These are phyloP conservation scores for Coniochaeta sp. DNA, from an alignment of 2,329 filamentous ascomycete genomes.

Conservation along the genomic window DNA sequence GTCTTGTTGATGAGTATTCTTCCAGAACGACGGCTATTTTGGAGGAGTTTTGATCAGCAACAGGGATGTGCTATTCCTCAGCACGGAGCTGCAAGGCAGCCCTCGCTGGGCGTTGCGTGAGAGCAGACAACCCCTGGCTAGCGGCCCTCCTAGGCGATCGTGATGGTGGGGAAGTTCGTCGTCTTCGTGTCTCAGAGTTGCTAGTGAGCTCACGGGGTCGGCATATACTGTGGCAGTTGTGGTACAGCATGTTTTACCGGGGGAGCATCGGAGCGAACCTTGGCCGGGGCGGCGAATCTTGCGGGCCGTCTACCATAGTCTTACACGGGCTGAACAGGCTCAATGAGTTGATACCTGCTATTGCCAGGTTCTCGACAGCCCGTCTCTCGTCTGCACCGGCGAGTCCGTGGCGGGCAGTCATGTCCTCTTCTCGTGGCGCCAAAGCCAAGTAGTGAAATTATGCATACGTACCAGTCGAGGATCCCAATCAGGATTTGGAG, in stretches of 20 bases:
- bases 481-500: background rate
- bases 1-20: conserved; percentile 9
- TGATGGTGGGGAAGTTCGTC: conserved; percentile 4
- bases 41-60: conserved; percentile 28
- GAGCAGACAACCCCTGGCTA: background rate
- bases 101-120: background rate
- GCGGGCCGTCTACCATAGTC: background rate
- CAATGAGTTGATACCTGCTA: conserved; percentile 5
- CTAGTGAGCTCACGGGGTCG: background rate
- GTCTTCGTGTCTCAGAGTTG: conserved; percentile 6
- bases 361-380: background rate
- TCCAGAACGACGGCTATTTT: conserved; percentile 8
- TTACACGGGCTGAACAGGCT: conserved; percentile 6
- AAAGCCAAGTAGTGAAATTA: no score
- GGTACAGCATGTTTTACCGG: conserved; percentile 3
- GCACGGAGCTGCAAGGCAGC: background rate
- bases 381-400: background rate
- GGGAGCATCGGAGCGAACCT: background rate
- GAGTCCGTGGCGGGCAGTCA: background rate
- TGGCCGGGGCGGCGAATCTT: background rate
- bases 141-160: conserved; percentile 2
- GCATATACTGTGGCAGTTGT: no score
- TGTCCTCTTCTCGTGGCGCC: background rate
- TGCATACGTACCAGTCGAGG: background rate
- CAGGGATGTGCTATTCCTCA: conserved; percentile 20